Percentiles rank a stretch among this genome's conserved stretches.
Evolutionary conservation across 2,329 filamentous ascomycete genomes (phyloP).

Genomic region (Cladophialophora immunda): DNA sequence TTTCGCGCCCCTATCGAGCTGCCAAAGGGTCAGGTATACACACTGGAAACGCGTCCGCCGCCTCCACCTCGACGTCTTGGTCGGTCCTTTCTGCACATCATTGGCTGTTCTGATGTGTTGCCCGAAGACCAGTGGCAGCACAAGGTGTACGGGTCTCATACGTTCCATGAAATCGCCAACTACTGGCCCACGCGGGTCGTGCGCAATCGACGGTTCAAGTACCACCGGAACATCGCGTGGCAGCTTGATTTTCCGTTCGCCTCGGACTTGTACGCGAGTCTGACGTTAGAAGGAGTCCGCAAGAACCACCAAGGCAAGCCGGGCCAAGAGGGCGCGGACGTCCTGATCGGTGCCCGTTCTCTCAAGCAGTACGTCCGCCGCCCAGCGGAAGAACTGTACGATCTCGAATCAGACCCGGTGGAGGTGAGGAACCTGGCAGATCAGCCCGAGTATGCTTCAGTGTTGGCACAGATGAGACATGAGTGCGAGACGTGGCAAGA

Average conservation of each 20-base stretch:
- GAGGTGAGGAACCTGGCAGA: conserved; percentile 57
- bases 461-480: too few relatives aligned
- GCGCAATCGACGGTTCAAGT: conserved; percentile 56
- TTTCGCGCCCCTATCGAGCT: too few relatives aligned
- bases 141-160: conserved; percentile 61
- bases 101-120: conserved; percentile 35
- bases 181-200: conserved; percentile 62
- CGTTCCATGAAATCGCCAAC: conserved; percentile 61
- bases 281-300: conserved; percentile 57
- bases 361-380: conserved; percentile 57
- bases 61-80: conserved; percentile 43
- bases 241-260: conserved; percentile 60
- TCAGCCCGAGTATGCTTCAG: too few relatives aligned
- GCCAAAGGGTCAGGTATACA: not conserved
- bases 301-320: conserved; percentile 42
- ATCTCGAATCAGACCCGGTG: conserved; percentile 55
- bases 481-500: conserved; percentile 46
- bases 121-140: conserved; percentile 41
- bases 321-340: not conserved
- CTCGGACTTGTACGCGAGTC: conserved; percentile 55
- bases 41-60: conserved; percentile 24
- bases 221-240: conserved; percentile 62
- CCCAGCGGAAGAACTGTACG: conserved; percentile 57
- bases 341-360: conserved; percentile 52
- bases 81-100: conserved; percentile 51